phyloP scores from a whole-genome alignment of 352 stramenopile genomes.

The Phytophthora syringae region DNA sequence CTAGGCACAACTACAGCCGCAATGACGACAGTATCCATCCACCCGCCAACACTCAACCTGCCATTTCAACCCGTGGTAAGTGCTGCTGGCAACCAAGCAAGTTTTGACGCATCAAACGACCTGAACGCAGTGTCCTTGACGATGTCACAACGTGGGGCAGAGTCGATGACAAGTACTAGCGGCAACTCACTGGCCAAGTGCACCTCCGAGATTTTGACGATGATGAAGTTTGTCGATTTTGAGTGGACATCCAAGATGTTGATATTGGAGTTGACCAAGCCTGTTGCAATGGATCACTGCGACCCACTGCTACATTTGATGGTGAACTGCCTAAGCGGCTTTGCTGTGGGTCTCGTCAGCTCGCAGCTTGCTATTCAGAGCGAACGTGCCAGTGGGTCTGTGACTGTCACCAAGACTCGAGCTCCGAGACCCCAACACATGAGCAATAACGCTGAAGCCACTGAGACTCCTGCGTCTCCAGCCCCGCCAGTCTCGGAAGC shows the following conservation, averaged over 20 bases:
- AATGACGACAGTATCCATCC: not conserved
- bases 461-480: constrained; percentile 18
- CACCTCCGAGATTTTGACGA: constrained; percentile 67
- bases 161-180: not conserved
- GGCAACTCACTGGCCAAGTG: constrained; percentile 51
- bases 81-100: not conserved
- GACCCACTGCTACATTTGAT: constrained; percentile 71
- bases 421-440: not conserved
- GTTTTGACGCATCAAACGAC: not conserved
- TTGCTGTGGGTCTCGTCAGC: constrained; percentile 62
- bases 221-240: constrained; percentile 72
- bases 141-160: not conserved
- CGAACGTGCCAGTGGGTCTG: constrained; percentile 24
- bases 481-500: constrained; percentile 2
- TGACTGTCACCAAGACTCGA: constrained; percentile 44
- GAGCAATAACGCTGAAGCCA: constrained; percentile 6
- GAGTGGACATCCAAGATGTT: constrained; percentile 79
- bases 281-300: constrained; percentile 59
- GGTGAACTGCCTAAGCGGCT: constrained; percentile 76
- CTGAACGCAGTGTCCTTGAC: not conserved
- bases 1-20: constrained; percentile 1
- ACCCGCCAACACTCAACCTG: not conserved
- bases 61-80: not conserved
- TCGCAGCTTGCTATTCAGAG: constrained; percentile 66
- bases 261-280: constrained; percentile 79